Evolutionary conservation across 345 rosid genomes (phyloP), one percentile per base, ranked within the genome.

Genomic region (Pugionium cornutum): DNA sequence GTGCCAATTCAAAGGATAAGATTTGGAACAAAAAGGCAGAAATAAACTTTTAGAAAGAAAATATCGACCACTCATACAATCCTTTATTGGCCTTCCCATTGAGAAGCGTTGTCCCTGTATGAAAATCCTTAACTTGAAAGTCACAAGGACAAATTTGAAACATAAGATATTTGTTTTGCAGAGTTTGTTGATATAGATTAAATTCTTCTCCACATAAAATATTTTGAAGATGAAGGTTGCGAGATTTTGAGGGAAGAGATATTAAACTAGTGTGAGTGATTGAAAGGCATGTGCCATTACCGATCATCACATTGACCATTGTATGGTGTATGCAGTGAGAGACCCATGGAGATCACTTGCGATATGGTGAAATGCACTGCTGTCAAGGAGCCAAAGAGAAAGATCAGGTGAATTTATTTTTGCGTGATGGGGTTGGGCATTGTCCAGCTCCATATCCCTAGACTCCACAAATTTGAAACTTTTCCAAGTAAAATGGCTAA

Each of bases 81-180:
- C 34, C 34, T 32, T 32, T 52, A 4, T 65, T 65, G 40, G 31
- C 32, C 4, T 52, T 39, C 18, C 51, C 60, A 4, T 0, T 65
- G 27, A 52, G 45, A 1, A 51, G 27, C 4, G 18, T 9, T 11
- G 11, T 5, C 59, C 50, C 50, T 39, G 35, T 1, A 4, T 4
- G 6, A 0, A 52, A 30, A 11, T 52, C 53, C 43, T 31, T 53
- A 60, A 52, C 69, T 26, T 28, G 39, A 41, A 52, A 65, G 8
- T 27, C 47, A 65, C 0, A 29, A 0, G 42, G 70, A 40, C 25
- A 66, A 0, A 66, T 4, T 54, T 66, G 26, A 0, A 59, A 27
- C 37, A 44, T 41, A 2, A 43, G 6, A 1, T 32, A 4, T 60
- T 45, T 3, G 7, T 30, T 1, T 7, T 4, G 6, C 51, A 59